Evolutionary conservation across 805 yeast genomes (phyloP).

Genomic region (Candida nemodendra): DNA sequence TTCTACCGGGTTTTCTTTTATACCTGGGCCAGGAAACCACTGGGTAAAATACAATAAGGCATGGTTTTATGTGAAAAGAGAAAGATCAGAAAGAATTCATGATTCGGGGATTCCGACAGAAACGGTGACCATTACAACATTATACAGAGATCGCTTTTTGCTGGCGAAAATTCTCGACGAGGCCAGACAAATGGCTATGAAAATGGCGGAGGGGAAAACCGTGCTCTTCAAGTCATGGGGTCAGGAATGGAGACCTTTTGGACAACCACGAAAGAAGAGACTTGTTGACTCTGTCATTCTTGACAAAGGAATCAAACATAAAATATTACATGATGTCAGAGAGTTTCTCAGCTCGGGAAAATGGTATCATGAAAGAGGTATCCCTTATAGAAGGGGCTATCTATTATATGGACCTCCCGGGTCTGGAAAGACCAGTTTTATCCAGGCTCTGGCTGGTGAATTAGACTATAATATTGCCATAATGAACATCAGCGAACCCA

Average conservation of each 20-base stretch:
- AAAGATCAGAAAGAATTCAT: constrained; percentile 83
- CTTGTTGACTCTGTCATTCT: constrained; percentile 80
- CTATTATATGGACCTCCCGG: constrained; percentile 97
- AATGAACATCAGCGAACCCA: constrained; percentile 83
- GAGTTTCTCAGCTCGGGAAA: constrained; percentile 78
- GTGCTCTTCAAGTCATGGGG: constrained; percentile 95
- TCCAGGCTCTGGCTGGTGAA: constrained; percentile 96
- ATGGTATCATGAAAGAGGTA: constrained; percentile 97
- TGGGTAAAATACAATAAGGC: constrained; percentile 83
- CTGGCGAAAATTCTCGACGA: constrained; percentile 69
- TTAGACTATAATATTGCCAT: constrained; percentile 94
- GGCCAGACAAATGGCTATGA: constrained; percentile 80
- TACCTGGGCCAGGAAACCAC: constrained; percentile 97
- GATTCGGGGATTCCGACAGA: constrained; percentile 95
- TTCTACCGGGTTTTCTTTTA: constrained; percentile 81
- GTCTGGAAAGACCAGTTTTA: constrained; percentile 91
- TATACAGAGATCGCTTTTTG: constrained; percentile 74
- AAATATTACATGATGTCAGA: constrained; percentile 65
- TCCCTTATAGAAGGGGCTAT: constrained; percentile 95
- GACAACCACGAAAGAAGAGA: constrained; percentile 89
- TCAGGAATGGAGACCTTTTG: constrained; percentile 98
- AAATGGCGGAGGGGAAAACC: constrained; percentile 86
- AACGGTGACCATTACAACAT: constrained; percentile 89
- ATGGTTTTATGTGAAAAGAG: constrained; percentile 83
- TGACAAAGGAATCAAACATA: constrained; percentile 70